phyloP scores from a whole-genome alignment of 257 asterid species.

The Forsythia suspensa region DNA sequence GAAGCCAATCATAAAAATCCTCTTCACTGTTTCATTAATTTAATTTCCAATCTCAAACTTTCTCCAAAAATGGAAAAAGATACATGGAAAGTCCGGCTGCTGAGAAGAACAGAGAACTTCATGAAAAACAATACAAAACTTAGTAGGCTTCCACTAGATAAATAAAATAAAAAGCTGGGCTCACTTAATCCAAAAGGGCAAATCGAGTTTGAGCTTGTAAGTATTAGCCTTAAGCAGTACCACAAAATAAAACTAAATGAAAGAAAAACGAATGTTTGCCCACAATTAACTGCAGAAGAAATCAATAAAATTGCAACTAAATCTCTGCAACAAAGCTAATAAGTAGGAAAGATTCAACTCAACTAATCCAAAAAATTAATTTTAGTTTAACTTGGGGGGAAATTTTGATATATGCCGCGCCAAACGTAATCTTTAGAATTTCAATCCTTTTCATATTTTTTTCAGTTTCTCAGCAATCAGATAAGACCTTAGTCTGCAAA shows the following conservation, averaged over 20 bases:
- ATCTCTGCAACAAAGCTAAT: not conserved
- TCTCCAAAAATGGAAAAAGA: not conserved
- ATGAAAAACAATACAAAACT: not conserved
- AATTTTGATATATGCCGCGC: not conserved
- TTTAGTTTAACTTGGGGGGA: not conserved
- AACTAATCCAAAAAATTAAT: not conserved
- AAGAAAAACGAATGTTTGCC: not conserved
- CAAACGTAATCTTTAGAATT: not conserved
- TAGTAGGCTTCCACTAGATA: not conserved
- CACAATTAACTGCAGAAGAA: not conserved
- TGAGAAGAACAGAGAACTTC: not conserved
- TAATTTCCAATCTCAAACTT: not conserved
- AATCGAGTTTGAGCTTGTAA: not conserved
- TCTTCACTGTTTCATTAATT: not conserved
- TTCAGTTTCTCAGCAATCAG: not conserved
- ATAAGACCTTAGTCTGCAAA: not conserved
- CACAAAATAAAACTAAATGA: not conserved
- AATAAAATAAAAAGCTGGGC: not conserved
- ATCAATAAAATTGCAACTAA: not conserved
- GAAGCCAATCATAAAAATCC: not conserved
- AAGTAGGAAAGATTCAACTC: not conserved
- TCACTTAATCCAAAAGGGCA: not conserved
- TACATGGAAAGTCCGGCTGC: not conserved
- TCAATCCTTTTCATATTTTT: not conserved
- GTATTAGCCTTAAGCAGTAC: not conserved